Base-by-base conservation (phyloP, 2,329 filamentous ascomycete species). In the Lasiodiplodia sp. region DNA sequence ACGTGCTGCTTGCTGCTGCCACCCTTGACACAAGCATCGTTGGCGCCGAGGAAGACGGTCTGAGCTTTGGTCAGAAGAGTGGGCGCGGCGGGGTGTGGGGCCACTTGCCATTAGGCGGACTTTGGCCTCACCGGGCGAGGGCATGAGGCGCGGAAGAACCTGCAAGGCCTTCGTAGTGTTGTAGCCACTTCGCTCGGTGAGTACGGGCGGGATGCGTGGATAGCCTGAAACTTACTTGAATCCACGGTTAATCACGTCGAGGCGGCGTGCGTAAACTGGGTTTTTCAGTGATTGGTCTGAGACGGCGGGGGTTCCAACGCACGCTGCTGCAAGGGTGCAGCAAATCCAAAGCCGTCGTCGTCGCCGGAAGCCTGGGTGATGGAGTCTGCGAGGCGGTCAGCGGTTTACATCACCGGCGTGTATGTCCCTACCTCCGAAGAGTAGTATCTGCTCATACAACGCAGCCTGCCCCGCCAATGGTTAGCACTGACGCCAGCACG, bases 241-340 rank as follows among this genome's bases (percentile, higher is more conserved):
- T 5, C 96, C 96, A 55, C 94, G 88, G 79, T 97, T 97, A 74
- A 98, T 83, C 57, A 98, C 88, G 81, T 98, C 96, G 16, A 96
- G 84, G 44, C 90, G 88, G 68, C 95, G 89, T 62, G 88, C 87
- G 76, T 92, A 94, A 68, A 87, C 92, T 95, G 73, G 68, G 18
- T 52, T n/a, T 21, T 65, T 70, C 55, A 71, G 71, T 21, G 14
- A 23, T 53, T 18, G 37, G 28, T 58, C 56, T 31, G 65, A 37
- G 12, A 47, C 52, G 21, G 38, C n/a, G 23, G 44, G 44, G 55
- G 66, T 28, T 55, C 25, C 57, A 56, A 31, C 86, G 77, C 73
- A 93, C 91, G 86, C 72, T 87, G 81, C 76, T 94, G 89, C 3
- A 97, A 82, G 18, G 87, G 89, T 25, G 91, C 87, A 69, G 90